Base-by-base conservation (phyloP, 1,139 yeast species). In the Pichia sp. region DNA sequence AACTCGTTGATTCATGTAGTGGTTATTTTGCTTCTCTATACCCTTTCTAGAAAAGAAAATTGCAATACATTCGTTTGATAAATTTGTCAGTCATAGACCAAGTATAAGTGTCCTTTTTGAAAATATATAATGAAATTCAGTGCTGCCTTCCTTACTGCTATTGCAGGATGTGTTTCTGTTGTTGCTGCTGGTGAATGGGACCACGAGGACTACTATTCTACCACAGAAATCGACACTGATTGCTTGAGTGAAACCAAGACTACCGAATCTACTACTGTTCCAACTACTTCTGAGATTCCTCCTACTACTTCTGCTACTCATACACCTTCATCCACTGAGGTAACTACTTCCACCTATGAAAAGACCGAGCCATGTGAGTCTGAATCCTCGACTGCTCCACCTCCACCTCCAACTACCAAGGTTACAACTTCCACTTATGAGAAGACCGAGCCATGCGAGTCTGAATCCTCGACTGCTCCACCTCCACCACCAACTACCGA, bases 171-270 rank as follows among this genome's bases (percentile, higher is more conserved):
- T 42, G 41, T 29, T 15, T 30, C 52, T 13, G 38, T 44, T 36
- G 52, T 41, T 45, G 23, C 38, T 5, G 52, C 54, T 30, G 54
- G 32, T 51, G 45, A 44, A 31, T 31, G 34, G 34, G 34, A 31
- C 8, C 34, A 31, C 11, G 4, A 31, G 11, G 34, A 31, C 34
- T 11, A 31, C 11, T 8, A 31, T 8, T 10, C 43, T 4, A 40
- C 43, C 8, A 16, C 16, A n/a, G 43, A 40, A 40, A 40, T 15
- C 23, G 43, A 40, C 43, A 15, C 23, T n/a, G 43, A 40, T 40
- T 40, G 23, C 43, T 15, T 16, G 43, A 40, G 34, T 45, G 47
- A 45, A 26, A 26, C 38, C 31, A 16, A 30, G 26, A 15, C 10
- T 30, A 31, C 38, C 26, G 16, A 11, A 45, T 45, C 48, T 7